These are phyloP conservation scores for Protomyces lactucae-debilis DNA, from an alignment of 1,139 yeast genomes.

Conservation along the genomic window DNA sequence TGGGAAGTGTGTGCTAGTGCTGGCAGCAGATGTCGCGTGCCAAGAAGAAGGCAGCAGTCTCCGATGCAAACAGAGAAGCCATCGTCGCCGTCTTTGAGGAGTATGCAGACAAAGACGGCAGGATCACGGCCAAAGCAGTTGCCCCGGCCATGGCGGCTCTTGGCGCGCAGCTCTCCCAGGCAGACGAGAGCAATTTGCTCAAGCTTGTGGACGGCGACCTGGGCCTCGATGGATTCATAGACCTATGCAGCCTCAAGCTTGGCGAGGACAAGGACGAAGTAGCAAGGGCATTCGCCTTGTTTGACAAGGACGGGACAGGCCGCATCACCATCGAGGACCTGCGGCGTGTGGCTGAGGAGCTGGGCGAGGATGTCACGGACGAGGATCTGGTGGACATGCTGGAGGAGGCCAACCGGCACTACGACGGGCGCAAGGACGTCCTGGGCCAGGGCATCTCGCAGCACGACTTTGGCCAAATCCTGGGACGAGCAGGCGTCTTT, in stretches of 20 bases:
- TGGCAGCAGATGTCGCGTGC: neutral
- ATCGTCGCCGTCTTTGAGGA: neutral
- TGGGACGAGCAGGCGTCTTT: conserved; percentile 28
- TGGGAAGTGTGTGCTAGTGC: neutral
- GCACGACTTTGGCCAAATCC: conserved; percentile 26
- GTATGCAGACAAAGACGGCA: neutral
- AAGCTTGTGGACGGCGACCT: neutral
- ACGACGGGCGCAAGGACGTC: neutral
- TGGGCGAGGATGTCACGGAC: conserved; percentile 27
- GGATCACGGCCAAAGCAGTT: neutral
- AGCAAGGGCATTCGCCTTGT: conserved; percentile 27
- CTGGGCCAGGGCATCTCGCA: conserved; percentile 14
- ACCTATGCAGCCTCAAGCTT: neutral
- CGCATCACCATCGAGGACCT: conserved; percentile 29
- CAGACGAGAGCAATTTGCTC: neutral
- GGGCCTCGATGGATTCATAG: neutral
- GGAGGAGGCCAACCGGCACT: conserved; percentile 25
- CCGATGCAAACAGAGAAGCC: neutral
- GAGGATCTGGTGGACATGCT: conserved; percentile 29
- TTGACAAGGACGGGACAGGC: conserved; percentile 29
- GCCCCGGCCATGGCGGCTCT: neutral
- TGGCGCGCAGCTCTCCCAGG: neutral
- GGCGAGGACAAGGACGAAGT: conserved; percentile 23
- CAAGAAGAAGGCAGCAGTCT: neutral
- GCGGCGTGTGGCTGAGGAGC: conserved; percentile 24